Evolutionary conservation across 2,329 filamentous ascomycete species (phyloP).

Genomic region (Xylariaceae sp.): DNA sequence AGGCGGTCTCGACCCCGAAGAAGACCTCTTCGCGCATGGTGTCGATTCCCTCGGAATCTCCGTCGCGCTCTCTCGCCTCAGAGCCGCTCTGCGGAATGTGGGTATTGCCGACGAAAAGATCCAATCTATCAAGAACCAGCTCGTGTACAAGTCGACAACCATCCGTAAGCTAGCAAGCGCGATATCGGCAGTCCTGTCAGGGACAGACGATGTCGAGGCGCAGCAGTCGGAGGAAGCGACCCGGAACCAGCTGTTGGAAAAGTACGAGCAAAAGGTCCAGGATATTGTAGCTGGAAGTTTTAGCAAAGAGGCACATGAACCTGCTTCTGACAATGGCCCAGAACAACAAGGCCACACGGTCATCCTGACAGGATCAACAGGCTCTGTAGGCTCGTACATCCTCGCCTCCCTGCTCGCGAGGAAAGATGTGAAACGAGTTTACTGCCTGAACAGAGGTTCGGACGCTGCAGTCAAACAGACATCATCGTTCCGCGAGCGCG

Average conservation of each 20-base stretch:
- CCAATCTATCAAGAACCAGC: background rate
- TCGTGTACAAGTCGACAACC: background rate
- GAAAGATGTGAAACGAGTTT: slow-evolving; percentile 10
- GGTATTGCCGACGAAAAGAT: slow-evolving; percentile 13
- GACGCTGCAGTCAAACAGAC: slow-evolving; percentile 7
- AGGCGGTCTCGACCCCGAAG: slow-evolving; percentile 7
- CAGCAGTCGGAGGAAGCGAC: background rate
- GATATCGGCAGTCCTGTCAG: slow-evolving; percentile 10
- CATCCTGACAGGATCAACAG: slow-evolving; percentile 17
- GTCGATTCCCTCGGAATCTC: slow-evolving; percentile 23
- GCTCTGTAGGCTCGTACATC: slow-evolving; percentile 19
- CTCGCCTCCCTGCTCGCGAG: slow-evolving; percentile 13
- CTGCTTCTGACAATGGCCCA: background rate
- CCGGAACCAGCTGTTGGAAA: slow-evolving; percentile 4
- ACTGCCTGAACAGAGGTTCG: slow-evolving; percentile 15
- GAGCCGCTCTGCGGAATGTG: slow-evolving; percentile 20
- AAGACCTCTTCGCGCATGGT: slow-evolving; percentile 21
- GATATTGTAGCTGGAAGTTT: too few relatives aligned
- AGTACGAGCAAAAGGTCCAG: slow-evolving; percentile 11
- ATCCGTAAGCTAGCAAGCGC: background rate
- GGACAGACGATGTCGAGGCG: background rate
- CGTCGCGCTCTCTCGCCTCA: slow-evolving; percentile 20
- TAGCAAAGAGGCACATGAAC: background rate
- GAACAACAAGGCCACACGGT: slow-evolving; percentile 7
- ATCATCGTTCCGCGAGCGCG: slow-evolving; percentile 12